Percentiles rank a stretch among this genome's conserved stretches.
phyloP scores from a whole-genome alignment of 164 flowering plant species.

The Houttuynia cordata region DNA sequence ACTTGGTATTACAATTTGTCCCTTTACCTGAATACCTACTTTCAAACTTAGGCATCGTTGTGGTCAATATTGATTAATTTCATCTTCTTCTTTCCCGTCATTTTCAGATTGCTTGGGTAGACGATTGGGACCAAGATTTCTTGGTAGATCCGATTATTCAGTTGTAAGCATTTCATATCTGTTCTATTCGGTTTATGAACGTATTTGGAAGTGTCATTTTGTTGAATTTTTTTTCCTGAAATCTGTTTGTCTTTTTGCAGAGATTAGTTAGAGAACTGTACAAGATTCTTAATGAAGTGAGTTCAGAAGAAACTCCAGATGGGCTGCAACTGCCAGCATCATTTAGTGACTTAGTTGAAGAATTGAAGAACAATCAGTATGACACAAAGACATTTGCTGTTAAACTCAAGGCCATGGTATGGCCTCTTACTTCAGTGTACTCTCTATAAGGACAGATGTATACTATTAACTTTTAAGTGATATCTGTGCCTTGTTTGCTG shows the following conservation, averaged over 20 bases:
- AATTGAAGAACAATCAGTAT: constrained; percentile 65
- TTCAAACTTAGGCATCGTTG: no score
- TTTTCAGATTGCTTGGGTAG: constrained; percentile 88
- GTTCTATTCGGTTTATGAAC: neutral
- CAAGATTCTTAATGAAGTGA: constrained; percentile 73
- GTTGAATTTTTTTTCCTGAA: constrained; percentile 3
- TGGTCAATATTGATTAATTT: neutral
- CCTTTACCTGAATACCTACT: no score
- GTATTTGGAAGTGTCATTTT: neutral
- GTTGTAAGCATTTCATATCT: constrained; percentile 33
- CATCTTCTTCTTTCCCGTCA: neutral
- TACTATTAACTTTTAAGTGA: no score
- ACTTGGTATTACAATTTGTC: no score
- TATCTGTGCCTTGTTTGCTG: no score
- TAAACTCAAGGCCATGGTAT: constrained; percentile 73
- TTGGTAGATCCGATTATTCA: constrained; percentile 78
- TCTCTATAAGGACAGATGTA: neutral
- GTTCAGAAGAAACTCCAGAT: constrained; percentile 59
- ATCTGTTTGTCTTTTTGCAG: constrained; percentile 35
- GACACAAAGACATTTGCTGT: constrained; percentile 75
- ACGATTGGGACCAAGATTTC: constrained; percentile 81
- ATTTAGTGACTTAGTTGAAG: constrained; percentile 61
- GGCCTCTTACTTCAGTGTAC: constrained; percentile 6
- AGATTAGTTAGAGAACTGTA: constrained; percentile 66
- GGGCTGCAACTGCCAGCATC: constrained; percentile 67